Percentiles rank a stretch among this genome's conserved stretches.
Evolutionary conservation across 1,139 yeast genomes (phyloP).

Genomic region (Hyphopichia buzzinii): DNA sequence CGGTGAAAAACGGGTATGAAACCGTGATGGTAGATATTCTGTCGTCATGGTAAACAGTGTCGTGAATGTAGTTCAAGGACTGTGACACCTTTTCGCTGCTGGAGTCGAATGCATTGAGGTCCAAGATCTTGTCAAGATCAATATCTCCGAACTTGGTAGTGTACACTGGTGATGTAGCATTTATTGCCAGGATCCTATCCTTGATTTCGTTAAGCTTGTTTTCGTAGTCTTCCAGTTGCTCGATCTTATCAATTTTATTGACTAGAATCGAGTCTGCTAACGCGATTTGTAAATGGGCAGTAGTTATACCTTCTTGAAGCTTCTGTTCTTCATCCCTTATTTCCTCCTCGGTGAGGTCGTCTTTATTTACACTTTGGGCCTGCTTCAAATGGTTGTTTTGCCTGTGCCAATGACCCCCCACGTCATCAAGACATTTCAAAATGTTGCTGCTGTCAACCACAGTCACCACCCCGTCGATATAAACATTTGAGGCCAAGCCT

Average conservation of each 20-base stretch:
- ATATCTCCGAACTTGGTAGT: conserved; percentile 74
- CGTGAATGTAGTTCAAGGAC: conserved; percentile 14
- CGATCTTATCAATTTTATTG: conserved; percentile 66
- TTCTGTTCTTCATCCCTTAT: conserved; percentile 30
- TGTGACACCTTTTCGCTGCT: conserved; percentile 30
- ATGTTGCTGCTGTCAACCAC: conserved; percentile 82
- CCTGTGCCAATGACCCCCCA: conserved; percentile 58
- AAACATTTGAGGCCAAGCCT: conserved; percentile 77
- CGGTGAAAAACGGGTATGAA: conserved; percentile 45
- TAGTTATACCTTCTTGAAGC: conserved; percentile 55
- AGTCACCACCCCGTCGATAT: conserved; percentile 91
- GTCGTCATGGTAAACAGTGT: conserved; percentile 36
- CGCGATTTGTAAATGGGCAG: conserved; percentile 89
- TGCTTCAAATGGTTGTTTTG: conserved; percentile 28
- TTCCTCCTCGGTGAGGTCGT: conserved; percentile 29
- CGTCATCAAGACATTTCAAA: conserved; percentile 63
- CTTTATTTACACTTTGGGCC: conserved; percentile 18
- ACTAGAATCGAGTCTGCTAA: conserved; percentile 79
- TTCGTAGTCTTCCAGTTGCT: conserved; percentile 17
- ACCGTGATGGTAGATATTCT: conserved; percentile 65
- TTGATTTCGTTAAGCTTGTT: conserved; percentile 19
- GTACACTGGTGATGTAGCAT: conserved; percentile 64
- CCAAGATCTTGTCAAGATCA: conserved; percentile 57
- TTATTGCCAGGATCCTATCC: conserved; percentile 53
- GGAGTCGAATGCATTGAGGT: conserved; percentile 76